These are phyloP conservation scores for Copromyces sp. DNA, from an alignment of 495 filamentous ascomycete genomes.

Conservation along the genomic window DNA sequence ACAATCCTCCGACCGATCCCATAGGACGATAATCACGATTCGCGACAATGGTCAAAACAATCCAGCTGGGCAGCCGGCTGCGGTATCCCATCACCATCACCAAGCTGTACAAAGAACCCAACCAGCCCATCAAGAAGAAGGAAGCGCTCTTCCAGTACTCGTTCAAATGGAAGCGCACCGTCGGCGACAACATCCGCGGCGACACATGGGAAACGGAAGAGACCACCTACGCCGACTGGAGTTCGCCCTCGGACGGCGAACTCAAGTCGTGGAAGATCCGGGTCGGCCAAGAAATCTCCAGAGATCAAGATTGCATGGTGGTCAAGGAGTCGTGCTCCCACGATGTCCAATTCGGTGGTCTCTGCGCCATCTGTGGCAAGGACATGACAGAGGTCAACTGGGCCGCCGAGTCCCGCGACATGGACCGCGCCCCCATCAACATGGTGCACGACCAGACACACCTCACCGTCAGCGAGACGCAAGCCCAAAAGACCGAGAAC, in stretches of 20 bases:
- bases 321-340: conserved; percentile 90
- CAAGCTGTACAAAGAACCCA: conserved; percentile 65
- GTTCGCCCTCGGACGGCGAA: conserved; percentile 70
- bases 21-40: background rate
- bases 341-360: conserved; percentile 76
- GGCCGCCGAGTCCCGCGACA: conserved; percentile 43
- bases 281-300: conserved; percentile 58
- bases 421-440: conserved; percentile 77
- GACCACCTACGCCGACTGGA: conserved; percentile 64
- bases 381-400: conserved; percentile 75
- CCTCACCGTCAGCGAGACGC: conserved; percentile 60
- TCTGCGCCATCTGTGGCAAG: conserved; percentile 89
- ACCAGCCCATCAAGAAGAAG: conserved; percentile 63
- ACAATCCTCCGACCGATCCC: background rate
- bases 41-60: conserved; percentile 24
- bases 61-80: conserved; percentile 47
- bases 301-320: conserved; percentile 51
- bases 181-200: conserved; percentile 59
- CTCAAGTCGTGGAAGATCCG: conserved; percentile 65
- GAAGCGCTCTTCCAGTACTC: conserved; percentile 74
- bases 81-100: conserved; percentile 94
- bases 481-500: conserved; percentile 73
- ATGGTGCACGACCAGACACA: conserved; percentile 85
- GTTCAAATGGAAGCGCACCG: conserved; percentile 62
- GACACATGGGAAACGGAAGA: conserved; percentile 47